Percentiles rank a stretch among this genome's conserved stretches.
phyloP scores from a whole-genome alignment of 176 grass and related monocot genomes.

The Triticum dicoccoides region DNA sequence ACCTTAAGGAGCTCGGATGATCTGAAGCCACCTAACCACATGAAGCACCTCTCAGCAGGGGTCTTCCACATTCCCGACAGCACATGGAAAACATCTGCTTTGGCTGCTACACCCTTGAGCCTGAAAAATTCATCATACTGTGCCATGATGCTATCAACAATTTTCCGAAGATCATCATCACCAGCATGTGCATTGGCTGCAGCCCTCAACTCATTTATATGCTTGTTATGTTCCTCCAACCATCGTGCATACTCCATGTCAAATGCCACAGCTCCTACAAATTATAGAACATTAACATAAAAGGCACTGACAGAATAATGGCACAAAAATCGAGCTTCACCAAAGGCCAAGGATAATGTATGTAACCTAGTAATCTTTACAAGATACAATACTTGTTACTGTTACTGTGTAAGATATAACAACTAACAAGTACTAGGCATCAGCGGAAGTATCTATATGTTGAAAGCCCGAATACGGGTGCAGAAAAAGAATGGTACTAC shows the following conservation, averaged over 20 bases:
- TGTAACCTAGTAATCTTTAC: slow-evolving; percentile 2
- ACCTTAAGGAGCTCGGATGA: slow-evolving; percentile 96
- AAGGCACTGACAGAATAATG: slow-evolving; percentile 23
- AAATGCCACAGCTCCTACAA: slow-evolving; percentile 82
- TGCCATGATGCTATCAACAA: slow-evolving; percentile 65
- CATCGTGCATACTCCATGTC: slow-evolving; percentile 85
- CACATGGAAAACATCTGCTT: slow-evolving; percentile 90
- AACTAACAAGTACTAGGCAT: too few species aligned
- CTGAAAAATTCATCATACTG: slow-evolving; percentile 89
- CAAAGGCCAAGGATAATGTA: neutral
- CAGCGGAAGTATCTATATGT: too few species aligned
- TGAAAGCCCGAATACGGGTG: too few species aligned
- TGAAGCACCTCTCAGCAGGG: slow-evolving; percentile 93
- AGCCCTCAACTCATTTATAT: slow-evolving; percentile 66
- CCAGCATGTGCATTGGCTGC: slow-evolving; percentile 64
- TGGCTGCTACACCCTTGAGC: slow-evolving; percentile 78
- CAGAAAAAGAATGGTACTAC: too few species aligned
- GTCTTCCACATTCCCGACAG: slow-evolving; percentile 97
- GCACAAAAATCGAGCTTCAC: neutral
- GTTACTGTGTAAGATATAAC: neutral
- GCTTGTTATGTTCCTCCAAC: slow-evolving; percentile 83
- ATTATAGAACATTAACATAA: slow-evolving; percentile 23
- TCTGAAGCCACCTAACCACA: slow-evolving; percentile 93
- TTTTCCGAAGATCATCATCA: slow-evolving; percentile 55
- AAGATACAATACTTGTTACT: slow-evolving; percentile 10